Conservation (phyloP, 176 grass and related monocot genomes). For the Typha latifolia region DNA sequence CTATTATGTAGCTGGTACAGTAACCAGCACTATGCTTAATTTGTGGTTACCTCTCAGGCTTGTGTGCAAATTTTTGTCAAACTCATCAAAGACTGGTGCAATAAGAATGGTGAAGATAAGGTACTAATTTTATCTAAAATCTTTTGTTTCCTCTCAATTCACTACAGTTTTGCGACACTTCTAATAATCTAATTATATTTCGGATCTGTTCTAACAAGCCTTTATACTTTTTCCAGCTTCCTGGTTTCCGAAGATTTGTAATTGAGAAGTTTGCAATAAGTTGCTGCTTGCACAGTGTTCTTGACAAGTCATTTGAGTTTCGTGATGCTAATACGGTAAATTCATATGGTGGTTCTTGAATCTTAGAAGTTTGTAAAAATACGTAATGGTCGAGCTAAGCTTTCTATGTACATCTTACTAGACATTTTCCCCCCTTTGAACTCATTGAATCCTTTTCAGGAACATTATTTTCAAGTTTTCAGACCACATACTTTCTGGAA, state of each 20-base stretch:
- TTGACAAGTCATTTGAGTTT: conserved; percentile 92
- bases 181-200: too few relatives aligned
- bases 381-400: too few relatives aligned
- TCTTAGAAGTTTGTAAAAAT: background rate
- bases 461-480: background rate
- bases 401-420: background rate
- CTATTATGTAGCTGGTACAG: too few relatives aligned
- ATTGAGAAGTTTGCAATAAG: conserved; percentile 71
- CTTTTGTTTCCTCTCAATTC: conserved; percentile 15
- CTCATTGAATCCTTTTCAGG: too few relatives aligned
- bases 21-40: background rate
- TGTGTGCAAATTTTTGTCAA: conserved; percentile 93
- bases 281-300: conserved; percentile 89
- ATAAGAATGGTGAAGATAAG: conserved; percentile 63
- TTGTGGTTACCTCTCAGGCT: conserved; percentile 39
- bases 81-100: conserved; percentile 96
- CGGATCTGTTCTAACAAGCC: background rate
- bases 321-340: conserved; percentile 86
- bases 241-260: conserved; percentile 82
- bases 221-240: conserved; percentile 42
- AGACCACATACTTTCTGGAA: background rate
- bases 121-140: conserved; percentile 19
- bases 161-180: conserved; percentile 1
- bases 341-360: background rate
- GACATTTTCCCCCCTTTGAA: too few relatives aligned